A percentile compares a stretch with the other conserved stretches of the same genome.
Conservation (phyloP, 257 asterid species). For the Anisodus tanguticus region DNA sequence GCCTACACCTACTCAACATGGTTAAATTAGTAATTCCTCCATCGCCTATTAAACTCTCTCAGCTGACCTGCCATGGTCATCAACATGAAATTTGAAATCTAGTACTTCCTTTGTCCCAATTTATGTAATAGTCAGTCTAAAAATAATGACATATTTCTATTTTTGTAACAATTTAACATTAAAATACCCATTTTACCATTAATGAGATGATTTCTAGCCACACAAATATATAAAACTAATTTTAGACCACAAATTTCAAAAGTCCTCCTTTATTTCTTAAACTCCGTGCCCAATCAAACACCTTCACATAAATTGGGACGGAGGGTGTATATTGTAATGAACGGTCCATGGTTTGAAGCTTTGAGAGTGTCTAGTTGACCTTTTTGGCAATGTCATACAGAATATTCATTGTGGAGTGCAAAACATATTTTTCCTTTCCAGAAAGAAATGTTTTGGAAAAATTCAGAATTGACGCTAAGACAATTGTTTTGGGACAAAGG, state of each 20-base stretch:
- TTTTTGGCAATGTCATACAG: not conserved
- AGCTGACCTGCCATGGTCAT: not conserved
- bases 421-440: not conserved
- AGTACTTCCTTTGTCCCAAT: too few relatives aligned
- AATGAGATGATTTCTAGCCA: too few relatives aligned
- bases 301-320: too few relatives aligned
- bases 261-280: too few relatives aligned
- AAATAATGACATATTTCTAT: too few relatives aligned
- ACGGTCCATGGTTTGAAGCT: constrained; percentile 4
- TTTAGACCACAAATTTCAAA: too few relatives aligned
- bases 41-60: not conserved
- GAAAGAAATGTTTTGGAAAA: not conserved
- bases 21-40: not conserved
- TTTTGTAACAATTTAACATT: too few relatives aligned
- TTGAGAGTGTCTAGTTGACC: not conserved
- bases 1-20: not conserved
- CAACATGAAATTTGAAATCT: not conserved
- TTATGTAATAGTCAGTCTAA: too few relatives aligned
- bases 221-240: too few relatives aligned
- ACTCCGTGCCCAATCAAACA: too few relatives aligned
- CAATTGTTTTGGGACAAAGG: not conserved
- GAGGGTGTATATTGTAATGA: not conserved
- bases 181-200: too few relatives aligned
- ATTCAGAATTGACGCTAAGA: not conserved
- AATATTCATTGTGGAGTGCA: not conserved